These are phyloP conservation scores for Botrytis cinerea DNA, from an alignment of 2,329 filamentous ascomycete species.

Conservation along the genomic window DNA sequence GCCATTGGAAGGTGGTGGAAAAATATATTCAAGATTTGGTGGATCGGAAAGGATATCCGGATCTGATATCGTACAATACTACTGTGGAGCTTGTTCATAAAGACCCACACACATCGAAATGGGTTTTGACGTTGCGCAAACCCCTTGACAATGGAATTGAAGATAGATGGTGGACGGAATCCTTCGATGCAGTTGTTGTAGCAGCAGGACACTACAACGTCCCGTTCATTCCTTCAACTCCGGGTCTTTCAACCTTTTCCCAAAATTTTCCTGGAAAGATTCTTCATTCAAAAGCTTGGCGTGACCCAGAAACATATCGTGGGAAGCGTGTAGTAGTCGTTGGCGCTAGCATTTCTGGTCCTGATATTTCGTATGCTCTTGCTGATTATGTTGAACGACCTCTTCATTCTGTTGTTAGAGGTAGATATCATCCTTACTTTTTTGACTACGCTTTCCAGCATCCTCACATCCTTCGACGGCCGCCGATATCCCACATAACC, in stretches of 20 bases:
- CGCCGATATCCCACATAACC: conserved; percentile 51
- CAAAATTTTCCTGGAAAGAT: conserved; percentile 54
- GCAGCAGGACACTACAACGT: conserved; percentile 68
- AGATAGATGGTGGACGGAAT: conserved; percentile 64
- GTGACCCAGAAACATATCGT: conserved; percentile 59
- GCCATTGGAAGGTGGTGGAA: conserved; percentile 59
- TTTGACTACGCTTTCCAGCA: conserved; percentile 62
- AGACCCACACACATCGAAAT: conserved; percentile 47
- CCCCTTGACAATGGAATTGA: conserved; percentile 41
- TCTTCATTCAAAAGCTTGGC: conserved; percentile 73
- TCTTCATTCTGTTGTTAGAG: conserved; percentile 55
- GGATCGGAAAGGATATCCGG: conserved; percentile 54
- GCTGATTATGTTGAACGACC: conserved; percentile 49
- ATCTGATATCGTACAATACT: conserved; percentile 56
- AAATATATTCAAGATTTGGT: conserved; percentile 56
- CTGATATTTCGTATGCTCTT: conserved; percentile 61
- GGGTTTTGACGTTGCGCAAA: conserved; percentile 55
- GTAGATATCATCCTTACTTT: conserved; percentile 57
- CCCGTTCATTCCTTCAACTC: conserved; percentile 61
- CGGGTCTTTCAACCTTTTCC: conserved; percentile 60
- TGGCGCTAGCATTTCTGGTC: conserved; percentile 64
- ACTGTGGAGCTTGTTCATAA: conserved; percentile 62
- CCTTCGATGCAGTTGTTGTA: conserved; percentile 67
- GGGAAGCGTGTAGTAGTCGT: conserved; percentile 59
- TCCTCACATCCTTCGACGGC: conserved; percentile 50